phyloP scores from a whole-genome alignment of 1,139 yeast genomes.

The Pichia sp. region DNA sequence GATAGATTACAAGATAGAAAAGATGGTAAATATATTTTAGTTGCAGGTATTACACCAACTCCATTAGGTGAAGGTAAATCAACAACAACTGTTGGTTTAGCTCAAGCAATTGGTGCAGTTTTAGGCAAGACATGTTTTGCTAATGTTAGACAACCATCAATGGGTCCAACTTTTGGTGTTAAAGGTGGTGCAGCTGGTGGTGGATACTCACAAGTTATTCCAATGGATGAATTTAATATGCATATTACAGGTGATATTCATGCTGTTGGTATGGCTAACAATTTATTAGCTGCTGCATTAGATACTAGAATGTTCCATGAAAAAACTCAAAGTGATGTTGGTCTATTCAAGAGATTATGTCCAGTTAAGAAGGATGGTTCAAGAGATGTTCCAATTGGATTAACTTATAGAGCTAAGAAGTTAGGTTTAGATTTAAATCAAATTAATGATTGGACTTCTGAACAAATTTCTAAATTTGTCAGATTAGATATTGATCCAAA shows the following conservation, averaged over 20 bases:
- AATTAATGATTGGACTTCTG: constrained; percentile 75
- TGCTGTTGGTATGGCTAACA: constrained; percentile 94
- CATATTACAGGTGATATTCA: constrained; percentile 98
- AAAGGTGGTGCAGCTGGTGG: constrained; percentile 99
- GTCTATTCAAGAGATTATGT: constrained; percentile 78
- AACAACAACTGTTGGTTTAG: constrained; percentile 93
- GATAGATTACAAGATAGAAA: constrained; percentile 61
- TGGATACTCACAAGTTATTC: constrained; percentile 96
- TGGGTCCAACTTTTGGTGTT: constrained; percentile 99
- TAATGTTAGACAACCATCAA: constrained; percentile 94
- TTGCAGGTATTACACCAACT: constrained; percentile 97
- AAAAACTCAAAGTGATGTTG: constrained; percentile 82
- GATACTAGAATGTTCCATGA: constrained; percentile 98
- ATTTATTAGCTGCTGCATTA: constrained; percentile 92
- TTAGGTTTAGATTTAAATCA: constrained; percentile 75
- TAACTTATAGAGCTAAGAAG: constrained; percentile 72
- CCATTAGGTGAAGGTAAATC: constrained; percentile 98
- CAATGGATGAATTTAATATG: constrained; percentile 98
- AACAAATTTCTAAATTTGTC: constrained; percentile 69
- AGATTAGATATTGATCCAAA: constrained; percentile 91
- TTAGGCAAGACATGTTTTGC: constrained; percentile 84
- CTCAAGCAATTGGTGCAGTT: constrained; percentile 94
- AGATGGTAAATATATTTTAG: constrained; percentile 86
- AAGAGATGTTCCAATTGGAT: constrained; percentile 70
- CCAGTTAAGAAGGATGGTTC: constrained; percentile 75